phyloP scores from a whole-genome alignment of 164 flowering plant genomes.

The Dillenia suffruticosa region DNA sequence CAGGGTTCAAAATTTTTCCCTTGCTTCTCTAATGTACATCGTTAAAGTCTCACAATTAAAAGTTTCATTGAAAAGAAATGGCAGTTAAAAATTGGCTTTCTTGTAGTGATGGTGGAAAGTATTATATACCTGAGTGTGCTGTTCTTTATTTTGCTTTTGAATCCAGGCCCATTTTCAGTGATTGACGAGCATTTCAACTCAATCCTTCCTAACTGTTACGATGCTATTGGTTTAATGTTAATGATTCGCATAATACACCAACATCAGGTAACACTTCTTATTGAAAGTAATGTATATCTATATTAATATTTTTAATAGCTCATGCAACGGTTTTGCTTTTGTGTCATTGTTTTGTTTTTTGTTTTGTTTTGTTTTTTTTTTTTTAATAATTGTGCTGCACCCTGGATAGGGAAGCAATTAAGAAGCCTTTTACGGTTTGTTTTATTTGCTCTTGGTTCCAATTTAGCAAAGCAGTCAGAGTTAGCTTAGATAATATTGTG shows the following conservation, averaged over 20 bases:
- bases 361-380: no score
- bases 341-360: background rate
- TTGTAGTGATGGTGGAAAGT: no score
- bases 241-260: conserved; percentile 95
- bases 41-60: no score
- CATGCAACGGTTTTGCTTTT: background rate
- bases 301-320: background rate
- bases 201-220: conserved; percentile 80
- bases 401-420: no score
- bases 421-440: no score
- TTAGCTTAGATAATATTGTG: no score
- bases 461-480: no score
- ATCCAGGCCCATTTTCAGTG: conserved; percentile 84
- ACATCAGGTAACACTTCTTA: conserved; percentile 61
- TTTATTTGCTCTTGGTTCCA: no score
- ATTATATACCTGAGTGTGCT: background rate
- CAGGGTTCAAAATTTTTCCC: no score
- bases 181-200: conserved; percentile 90
- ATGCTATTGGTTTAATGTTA: conserved; percentile 97
- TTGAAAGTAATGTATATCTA: background rate
- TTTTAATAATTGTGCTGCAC: background rate
- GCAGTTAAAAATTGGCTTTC: no score
- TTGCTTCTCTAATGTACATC: no score
- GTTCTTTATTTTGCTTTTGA: conserved; percentile 5
- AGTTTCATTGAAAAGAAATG: no score